Conservation (phyloP, 768 basidiomycete genomes). For the Tulasnella sp. region DNA sequence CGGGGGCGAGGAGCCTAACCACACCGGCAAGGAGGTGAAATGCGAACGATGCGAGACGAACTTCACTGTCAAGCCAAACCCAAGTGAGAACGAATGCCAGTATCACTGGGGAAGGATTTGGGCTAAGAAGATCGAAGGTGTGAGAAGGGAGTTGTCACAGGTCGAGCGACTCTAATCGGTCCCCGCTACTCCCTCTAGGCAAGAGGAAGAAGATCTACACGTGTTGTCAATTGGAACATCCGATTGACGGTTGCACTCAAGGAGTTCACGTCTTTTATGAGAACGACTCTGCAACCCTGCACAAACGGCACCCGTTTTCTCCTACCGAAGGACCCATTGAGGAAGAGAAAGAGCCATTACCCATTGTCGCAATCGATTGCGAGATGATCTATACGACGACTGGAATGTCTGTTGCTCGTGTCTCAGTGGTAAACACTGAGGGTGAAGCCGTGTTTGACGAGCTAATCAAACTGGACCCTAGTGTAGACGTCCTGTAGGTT, state of each 20-base stretch:
- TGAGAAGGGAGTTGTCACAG: conserved; percentile 18
- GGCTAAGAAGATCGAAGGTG: conserved; percentile 54
- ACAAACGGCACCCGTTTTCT: conserved; percentile 67
- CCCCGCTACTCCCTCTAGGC: conserved; percentile 29
- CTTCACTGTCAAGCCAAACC: conserved; percentile 52
- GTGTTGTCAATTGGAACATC: conserved; percentile 62
- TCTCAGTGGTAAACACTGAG: conserved; percentile 74
- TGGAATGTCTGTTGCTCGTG: conserved; percentile 80
- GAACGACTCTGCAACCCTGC: conserved; percentile 47
- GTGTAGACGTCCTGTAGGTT: conserved; percentile 58
- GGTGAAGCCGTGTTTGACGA: conserved; percentile 74
- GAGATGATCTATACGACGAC: conserved; percentile 96
- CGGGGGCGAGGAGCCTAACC: conserved; percentile 53
- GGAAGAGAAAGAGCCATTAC: conserved; percentile 35
- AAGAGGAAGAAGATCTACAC: conserved; percentile 57
- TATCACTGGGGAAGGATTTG: conserved; percentile 76
- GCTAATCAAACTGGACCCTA: conserved; percentile 67
- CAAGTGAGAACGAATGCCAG: conserved; percentile 51
- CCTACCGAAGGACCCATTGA: not conserved
- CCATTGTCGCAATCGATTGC: conserved; percentile 86
- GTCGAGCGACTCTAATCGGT: not conserved
- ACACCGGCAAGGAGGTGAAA: conserved; percentile 41
- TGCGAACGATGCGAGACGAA: conserved; percentile 73
- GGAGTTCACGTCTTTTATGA: conserved; percentile 93
- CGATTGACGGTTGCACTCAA: conserved; percentile 56